These are phyloP conservation scores for Trichoderma cornu-damae DNA, from an alignment of 2,329 filamentous ascomycete genomes.

Conservation along the genomic window DNA sequence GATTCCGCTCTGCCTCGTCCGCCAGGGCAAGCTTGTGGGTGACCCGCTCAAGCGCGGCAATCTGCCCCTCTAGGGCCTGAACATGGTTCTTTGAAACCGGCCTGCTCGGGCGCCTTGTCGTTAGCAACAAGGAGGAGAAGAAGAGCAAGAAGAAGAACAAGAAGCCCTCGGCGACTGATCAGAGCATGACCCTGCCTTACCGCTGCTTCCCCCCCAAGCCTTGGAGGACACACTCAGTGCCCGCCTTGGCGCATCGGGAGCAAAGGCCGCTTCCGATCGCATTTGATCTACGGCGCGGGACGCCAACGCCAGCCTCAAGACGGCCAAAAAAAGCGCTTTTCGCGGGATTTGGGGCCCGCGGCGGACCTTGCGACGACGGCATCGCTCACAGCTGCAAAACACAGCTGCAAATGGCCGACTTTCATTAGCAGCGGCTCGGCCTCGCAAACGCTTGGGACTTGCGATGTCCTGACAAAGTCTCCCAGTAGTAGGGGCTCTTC, in stretches of 20 bases:
- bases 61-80: slow-evolving; percentile 43
- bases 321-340: neutral
- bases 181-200: slow-evolving; percentile 22
- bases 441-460: slow-evolving; percentile 21
- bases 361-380: slow-evolving; percentile 40
- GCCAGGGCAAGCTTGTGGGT: slow-evolving; percentile 41
- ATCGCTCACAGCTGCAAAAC: slow-evolving; percentile 38
- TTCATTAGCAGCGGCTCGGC: neutral
- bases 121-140: no score
- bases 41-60: slow-evolving; percentile 42
- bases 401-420: no score
- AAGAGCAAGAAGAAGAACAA: no score
- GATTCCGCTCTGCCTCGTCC: slow-evolving; percentile 36
- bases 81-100: slow-evolving; percentile 44
- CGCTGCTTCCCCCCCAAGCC: slow-evolving; percentile 41
- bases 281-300: slow-evolving; percentile 41
- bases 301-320: slow-evolving; percentile 24
- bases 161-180: no score
- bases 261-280: slow-evolving; percentile 48
- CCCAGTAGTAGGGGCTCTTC: slow-evolving; percentile 33
- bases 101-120: slow-evolving; percentile 24
- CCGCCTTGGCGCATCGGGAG: slow-evolving; percentile 42
- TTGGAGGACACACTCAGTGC: slow-evolving; percentile 37
- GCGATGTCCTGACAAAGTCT: slow-evolving; percentile 36
- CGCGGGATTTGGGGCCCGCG: neutral